These are phyloP conservation scores for Hyphopichia burtonii DNA, from an alignment of 1,139 yeast genomes.

Conservation along the genomic window DNA sequence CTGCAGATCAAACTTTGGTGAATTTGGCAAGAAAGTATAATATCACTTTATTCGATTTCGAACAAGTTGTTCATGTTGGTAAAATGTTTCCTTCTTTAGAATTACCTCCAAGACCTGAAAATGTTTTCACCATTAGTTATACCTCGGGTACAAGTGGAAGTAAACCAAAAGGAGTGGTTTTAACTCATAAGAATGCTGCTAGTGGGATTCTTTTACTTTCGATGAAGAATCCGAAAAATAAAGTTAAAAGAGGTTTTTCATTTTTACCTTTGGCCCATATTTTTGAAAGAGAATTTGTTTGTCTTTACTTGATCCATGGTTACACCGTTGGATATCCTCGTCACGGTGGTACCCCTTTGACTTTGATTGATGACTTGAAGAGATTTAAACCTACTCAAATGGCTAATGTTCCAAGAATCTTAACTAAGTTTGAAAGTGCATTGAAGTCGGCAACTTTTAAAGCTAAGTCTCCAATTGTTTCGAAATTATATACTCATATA, in stretches of 20 bases:
- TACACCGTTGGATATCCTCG: conserved; percentile 46
- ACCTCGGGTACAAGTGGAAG: conserved; percentile 46
- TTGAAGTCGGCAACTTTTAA: conserved; percentile 37
- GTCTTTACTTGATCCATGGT: conserved; percentile 31
- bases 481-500: conserved; percentile 18
- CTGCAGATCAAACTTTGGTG: conserved; percentile 16
- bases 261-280: conserved; percentile 41
- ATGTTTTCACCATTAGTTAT: conserved; percentile 39
- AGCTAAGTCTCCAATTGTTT: conserved; percentile 15
- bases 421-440: conserved; percentile 58
- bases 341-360: conserved; percentile 39
- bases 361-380: conserved; percentile 57
- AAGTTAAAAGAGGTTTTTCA: conserved; percentile 17
- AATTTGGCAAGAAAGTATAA: conserved; percentile 19
- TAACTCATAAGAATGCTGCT: conserved; percentile 29
- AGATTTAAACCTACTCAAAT: conserved; percentile 52
- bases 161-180: conserved; percentile 39
- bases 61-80: conserved; percentile 31
- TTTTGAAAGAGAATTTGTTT: conserved; percentile 35
- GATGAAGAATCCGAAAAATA: conserved; percentile 11
- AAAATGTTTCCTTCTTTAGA: conserved; percentile 21
- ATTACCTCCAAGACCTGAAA: conserved; percentile 27
- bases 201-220: conserved; percentile 24
- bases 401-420: conserved; percentile 65
- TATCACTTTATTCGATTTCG: conserved; percentile 30